Conservation (phyloP, 352 stramenopile species). For the Phytopythium aichiense region DNA sequence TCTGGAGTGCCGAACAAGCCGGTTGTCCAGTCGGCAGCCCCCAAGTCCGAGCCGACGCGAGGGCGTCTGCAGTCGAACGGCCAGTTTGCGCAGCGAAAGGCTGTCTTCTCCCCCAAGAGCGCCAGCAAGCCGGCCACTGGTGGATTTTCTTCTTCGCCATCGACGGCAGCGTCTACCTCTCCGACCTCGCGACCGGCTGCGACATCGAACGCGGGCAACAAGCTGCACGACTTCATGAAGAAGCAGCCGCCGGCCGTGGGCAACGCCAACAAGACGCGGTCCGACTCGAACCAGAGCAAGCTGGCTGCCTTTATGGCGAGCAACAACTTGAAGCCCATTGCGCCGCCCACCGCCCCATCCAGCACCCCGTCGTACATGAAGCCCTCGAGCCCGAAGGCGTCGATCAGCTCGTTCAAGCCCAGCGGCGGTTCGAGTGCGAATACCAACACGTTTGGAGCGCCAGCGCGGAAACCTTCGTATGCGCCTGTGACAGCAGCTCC, state of each 20-base stretch:
- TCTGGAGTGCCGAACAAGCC: slow-evolving; percentile 10
- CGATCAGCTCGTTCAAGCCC: slow-evolving; percentile 30
- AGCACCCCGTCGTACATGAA: slow-evolving; percentile 11
- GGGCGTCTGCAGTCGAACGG: slow-evolving; percentile 29
- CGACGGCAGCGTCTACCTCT: slow-evolving; percentile 9
- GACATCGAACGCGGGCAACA: slow-evolving; percentile 34
- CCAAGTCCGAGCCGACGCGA: slow-evolving; percentile 25
- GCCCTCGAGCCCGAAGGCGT: slow-evolving; percentile 17
- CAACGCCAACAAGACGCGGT: slow-evolving; percentile 35
- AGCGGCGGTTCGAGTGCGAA: neutral
- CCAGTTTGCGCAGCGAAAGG: slow-evolving; percentile 60
- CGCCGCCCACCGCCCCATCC: slow-evolving; percentile 16
- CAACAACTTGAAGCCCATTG: slow-evolving; percentile 40
- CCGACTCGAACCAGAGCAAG: slow-evolving; percentile 63
- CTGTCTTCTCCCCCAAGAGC: slow-evolving; percentile 48
- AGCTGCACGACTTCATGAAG: slow-evolving; percentile 78
- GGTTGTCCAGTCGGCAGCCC: slow-evolving; percentile 11
- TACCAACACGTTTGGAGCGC: slow-evolving; percentile 5
- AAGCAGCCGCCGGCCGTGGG: slow-evolving; percentile 43
- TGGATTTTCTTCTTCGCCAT: slow-evolving; percentile 5
- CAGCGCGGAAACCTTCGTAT: slow-evolving; percentile 13
- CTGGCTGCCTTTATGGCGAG: slow-evolving; percentile 71
- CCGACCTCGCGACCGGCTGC: slow-evolving; percentile 12
- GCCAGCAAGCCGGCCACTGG: slow-evolving; percentile 16
- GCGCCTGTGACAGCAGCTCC: slow-evolving; percentile 6